Conservation (phyloP, 805 yeast genomes). For the Yamadazyma sp. region DNA sequence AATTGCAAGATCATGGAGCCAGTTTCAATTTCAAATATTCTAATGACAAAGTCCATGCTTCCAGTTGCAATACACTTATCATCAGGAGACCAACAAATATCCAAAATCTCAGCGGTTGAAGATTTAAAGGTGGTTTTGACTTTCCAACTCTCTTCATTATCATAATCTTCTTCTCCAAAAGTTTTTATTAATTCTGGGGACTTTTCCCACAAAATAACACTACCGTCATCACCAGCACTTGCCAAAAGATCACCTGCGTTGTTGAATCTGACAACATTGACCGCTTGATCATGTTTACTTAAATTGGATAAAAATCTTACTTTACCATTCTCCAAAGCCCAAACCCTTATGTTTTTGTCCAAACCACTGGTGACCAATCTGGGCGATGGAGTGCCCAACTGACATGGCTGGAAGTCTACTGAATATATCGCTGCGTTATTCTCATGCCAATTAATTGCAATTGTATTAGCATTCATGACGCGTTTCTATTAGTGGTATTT, state of each 20-base stretch:
- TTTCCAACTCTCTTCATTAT: constrained; percentile 71
- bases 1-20: constrained; percentile 60
- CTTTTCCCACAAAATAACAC: constrained; percentile 71
- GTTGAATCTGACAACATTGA: constrained; percentile 82
- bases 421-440: constrained; percentile 73
- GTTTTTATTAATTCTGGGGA: constrained; percentile 54
- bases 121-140: constrained; percentile 56
- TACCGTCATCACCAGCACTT: constrained; percentile 94
- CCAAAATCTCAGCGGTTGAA: constrained; percentile 79
- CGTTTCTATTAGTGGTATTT: too few species aligned
- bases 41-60: constrained; percentile 81
- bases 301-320: constrained; percentile 82
- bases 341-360: constrained; percentile 38
- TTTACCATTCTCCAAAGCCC: constrained; percentile 43
- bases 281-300: constrained; percentile 89
- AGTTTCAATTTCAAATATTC: constrained; percentile 57
- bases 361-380: constrained; percentile 91
- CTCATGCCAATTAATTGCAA: constrained; percentile 72
- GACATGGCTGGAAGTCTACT: constrained; percentile 57
- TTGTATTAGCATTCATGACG: constrained; percentile 39
- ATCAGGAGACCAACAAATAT: constrained; percentile 90
- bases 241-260: constrained; percentile 71
- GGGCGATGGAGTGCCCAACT: neutral
- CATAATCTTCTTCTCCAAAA: constrained; percentile 60
- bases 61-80: constrained; percentile 76